Conservation (phyloP, 345 rosid genomes). For the Sisymbrium altissimum region DNA sequence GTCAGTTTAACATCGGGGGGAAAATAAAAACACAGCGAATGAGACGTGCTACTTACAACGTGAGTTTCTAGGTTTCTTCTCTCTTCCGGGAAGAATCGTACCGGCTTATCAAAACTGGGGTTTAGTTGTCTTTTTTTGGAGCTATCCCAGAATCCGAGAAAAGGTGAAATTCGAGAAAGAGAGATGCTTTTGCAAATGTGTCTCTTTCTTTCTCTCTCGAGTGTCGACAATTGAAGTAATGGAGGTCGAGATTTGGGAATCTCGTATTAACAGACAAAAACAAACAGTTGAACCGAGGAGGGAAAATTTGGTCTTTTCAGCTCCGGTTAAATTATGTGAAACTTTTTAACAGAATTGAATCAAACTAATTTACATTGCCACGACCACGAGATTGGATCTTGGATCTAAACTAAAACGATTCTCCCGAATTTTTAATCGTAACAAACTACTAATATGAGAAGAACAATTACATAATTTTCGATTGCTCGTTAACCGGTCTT, state of each 20-base stretch:
- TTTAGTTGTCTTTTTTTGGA: neutral
- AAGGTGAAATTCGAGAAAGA: neutral
- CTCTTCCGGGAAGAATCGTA: neutral
- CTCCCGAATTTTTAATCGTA: no score
- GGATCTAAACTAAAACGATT: neutral
- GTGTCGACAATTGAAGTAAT: neutral
- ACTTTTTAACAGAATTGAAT: neutral
- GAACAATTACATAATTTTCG: neutral
- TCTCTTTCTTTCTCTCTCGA: neutral
- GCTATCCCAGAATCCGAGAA: neutral
- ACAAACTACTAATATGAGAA: neutral
- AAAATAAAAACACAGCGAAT: neutral
- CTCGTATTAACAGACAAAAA: neutral
- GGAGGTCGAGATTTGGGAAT: neutral
- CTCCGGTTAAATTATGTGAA: no score
- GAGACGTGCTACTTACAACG: conserved; percentile 12
- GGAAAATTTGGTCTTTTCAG: no score
- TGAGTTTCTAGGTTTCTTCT: conserved; percentile 19
- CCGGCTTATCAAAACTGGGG: neutral
- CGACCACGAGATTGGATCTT: neutral
- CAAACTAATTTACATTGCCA: neutral
- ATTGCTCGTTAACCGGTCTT: neutral
- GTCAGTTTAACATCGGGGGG: neutral
- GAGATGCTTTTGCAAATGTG: neutral
- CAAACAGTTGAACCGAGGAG: conserved; percentile 10